Percentiles rank a stretch among this genome's conserved stretches.
phyloP scores from a whole-genome alignment of 441 rosid species.

The Capsella rubella region DNA sequence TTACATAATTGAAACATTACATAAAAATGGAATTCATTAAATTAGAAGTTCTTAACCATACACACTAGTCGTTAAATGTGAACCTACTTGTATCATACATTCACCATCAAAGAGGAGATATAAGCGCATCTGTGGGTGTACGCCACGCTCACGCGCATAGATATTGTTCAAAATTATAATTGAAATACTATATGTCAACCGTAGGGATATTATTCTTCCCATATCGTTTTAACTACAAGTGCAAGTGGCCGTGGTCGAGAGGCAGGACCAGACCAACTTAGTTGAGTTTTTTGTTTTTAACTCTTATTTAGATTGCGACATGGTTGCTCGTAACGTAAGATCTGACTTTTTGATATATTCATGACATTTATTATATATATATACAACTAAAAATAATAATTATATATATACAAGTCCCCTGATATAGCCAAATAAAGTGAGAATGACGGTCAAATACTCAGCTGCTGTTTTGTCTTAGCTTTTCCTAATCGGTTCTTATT shows the following conservation, averaged over 20 bases:
- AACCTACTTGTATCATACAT: background rate
- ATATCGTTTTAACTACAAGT: slow-evolving; percentile 23
- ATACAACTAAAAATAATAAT: background rate
- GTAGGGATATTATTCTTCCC: slow-evolving; percentile 23
- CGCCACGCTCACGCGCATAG: background rate
- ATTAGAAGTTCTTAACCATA: slow-evolving; percentile 12
- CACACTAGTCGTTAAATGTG: slow-evolving; percentile 1
- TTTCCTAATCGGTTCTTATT: background rate
- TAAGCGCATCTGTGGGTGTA: background rate
- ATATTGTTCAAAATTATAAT: background rate
- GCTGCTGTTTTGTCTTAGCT: background rate
- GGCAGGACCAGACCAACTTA: slow-evolving; percentile 34
- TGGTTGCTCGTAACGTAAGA: slow-evolving; percentile 33
- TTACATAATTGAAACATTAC: background rate
- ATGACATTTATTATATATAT: slow-evolving; percentile 1
- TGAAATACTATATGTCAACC: background rate
- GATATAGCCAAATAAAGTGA: slow-evolving; percentile 7
- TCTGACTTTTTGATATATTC: slow-evolving; percentile 32
- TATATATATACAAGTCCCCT: slow-evolving; percentile 12
- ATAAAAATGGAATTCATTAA: background rate
- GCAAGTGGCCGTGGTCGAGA: slow-evolving; percentile 34
- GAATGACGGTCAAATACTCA: slow-evolving; percentile 27
- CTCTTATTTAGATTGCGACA: slow-evolving; percentile 32
- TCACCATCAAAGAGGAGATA: background rate
- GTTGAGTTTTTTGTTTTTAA: slow-evolving; percentile 3